These are phyloP conservation scores for Hymenoscyphus fraxineus DNA, from an alignment of 2,329 filamentous ascomycete genomes.

Conservation along the genomic window DNA sequence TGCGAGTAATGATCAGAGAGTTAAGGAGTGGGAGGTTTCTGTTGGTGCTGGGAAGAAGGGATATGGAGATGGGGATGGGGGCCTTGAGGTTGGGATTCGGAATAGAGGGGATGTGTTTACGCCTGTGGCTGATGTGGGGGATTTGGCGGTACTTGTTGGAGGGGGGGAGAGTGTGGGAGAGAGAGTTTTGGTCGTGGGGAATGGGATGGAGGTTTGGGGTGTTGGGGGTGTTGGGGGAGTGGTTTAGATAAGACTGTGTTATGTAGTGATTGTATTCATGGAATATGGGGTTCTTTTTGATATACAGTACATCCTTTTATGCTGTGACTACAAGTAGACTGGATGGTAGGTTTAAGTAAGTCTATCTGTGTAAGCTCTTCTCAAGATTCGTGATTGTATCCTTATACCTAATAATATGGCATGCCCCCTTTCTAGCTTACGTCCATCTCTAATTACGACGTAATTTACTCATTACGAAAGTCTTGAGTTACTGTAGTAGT, in stretches of 20 bases:
- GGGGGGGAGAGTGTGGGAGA: not conserved
- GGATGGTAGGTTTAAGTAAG: no score
- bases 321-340: no score
- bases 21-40: slow-evolving; percentile 50
- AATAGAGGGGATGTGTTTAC: slow-evolving; percentile 52
- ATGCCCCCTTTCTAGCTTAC: no score
- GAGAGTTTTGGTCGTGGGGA: slow-evolving; percentile 32
- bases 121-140: slow-evolving; percentile 57
- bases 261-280: not conserved
- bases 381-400: no score
- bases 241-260: not conserved
- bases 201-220: slow-evolving; percentile 36
- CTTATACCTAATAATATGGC: no score
- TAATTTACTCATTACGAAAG: no score
- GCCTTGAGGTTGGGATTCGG: slow-evolving; percentile 32
- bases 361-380: no score
- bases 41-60: slow-evolving; percentile 10
- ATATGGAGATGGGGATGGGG: not conserved
- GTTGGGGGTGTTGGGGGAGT: slow-evolving; percentile 18
- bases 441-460: no score
- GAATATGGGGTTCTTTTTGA: no score
- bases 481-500: no score
- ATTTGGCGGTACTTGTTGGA: slow-evolving; percentile 36
- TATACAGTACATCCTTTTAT: no score
- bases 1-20: slow-evolving; percentile 58